phyloP scores from a whole-genome alignment of 2,329 filamentous ascomycete genomes.

The Chrysosporium keratinophilum region DNA sequence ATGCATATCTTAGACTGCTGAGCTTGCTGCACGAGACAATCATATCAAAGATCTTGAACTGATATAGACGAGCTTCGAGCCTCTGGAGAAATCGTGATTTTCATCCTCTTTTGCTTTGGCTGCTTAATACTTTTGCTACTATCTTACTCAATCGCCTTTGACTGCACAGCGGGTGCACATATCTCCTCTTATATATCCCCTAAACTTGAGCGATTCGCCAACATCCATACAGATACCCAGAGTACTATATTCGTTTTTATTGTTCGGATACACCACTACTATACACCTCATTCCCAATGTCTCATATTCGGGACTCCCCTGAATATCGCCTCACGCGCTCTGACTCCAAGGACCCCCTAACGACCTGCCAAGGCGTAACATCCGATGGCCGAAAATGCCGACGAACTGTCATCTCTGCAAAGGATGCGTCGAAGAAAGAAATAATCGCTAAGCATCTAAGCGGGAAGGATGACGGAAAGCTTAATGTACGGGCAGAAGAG shows the following conservation, averaged over 20 bases:
- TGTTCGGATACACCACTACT: not conserved
- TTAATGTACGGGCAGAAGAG: slow-evolving; percentile 22
- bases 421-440: slow-evolving; percentile 4
- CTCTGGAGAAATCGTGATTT: too few species aligned
- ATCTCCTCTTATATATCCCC: too few species aligned
- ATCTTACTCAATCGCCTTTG: too few species aligned
- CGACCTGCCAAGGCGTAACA: slow-evolving; percentile 83
- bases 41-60: too few species aligned
- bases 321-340: slow-evolving; percentile 67
- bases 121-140: too few species aligned
- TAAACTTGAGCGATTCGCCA: too few species aligned
- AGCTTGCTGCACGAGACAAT: too few species aligned
- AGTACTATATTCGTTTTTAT: not conserved
- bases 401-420: slow-evolving; percentile 47
- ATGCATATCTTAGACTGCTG: too few species aligned
- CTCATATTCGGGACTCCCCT: slow-evolving; percentile 61
- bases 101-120: too few species aligned
- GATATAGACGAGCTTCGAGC: too few species aligned
- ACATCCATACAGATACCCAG: not conserved
- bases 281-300: slow-evolving; percentile 38
- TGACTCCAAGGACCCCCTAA: slow-evolving; percentile 73
- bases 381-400: slow-evolving; percentile 73
- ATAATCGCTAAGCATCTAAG: slow-evolving; percentile 16
- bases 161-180: too few species aligned
- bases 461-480: slow-evolving; percentile 18